phyloP scores from a whole-genome alignment of 225 moss, liverwort and hornwort species.

The Polytrichum commune region DNA sequence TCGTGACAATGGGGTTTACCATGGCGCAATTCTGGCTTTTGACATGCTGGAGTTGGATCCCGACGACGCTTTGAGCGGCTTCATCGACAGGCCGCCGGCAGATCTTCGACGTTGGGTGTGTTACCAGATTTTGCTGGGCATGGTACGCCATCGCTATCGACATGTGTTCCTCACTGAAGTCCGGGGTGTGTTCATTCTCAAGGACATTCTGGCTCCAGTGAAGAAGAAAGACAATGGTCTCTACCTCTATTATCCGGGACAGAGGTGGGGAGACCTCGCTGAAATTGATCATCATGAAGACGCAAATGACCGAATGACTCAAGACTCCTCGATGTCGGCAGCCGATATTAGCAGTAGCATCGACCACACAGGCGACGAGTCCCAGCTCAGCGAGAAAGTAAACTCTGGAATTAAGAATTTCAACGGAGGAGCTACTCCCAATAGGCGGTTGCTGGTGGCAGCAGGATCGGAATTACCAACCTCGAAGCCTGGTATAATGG shows the following conservation, averaged over 20 bases:
- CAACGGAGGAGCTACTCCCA: too few species aligned
- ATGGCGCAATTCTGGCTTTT: slow-evolving; percentile 42
- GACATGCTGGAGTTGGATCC: slow-evolving; percentile 51
- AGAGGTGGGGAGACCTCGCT: slow-evolving; percentile 16
- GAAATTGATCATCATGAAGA: background rate
- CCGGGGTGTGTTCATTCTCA: slow-evolving; percentile 31
- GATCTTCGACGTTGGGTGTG: slow-evolving; percentile 44
- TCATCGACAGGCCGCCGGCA: slow-evolving; percentile 24
- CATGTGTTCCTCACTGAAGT: slow-evolving; percentile 42
- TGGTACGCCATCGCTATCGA: slow-evolving; percentile 39
- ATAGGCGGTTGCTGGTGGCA: background rate
- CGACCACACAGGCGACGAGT: background rate
- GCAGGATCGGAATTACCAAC: background rate
- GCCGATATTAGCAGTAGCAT: background rate
- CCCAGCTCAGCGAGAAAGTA: background rate
- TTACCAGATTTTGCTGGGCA: slow-evolving; percentile 45
- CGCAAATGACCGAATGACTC: background rate
- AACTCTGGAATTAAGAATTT: background rate
- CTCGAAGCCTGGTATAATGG: slow-evolving; percentile 9
- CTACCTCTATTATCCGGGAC: slow-evolving; percentile 26
- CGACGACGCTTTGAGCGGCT: slow-evolving; percentile 34
- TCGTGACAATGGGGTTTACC: background rate
- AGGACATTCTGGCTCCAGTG: slow-evolving; percentile 13
- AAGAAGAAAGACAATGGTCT: slow-evolving; percentile 38
- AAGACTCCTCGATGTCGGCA: background rate